Conservation (phyloP, 495 filamentous ascomycete genomes). For the Podospora pseudopauciseta region DNA sequence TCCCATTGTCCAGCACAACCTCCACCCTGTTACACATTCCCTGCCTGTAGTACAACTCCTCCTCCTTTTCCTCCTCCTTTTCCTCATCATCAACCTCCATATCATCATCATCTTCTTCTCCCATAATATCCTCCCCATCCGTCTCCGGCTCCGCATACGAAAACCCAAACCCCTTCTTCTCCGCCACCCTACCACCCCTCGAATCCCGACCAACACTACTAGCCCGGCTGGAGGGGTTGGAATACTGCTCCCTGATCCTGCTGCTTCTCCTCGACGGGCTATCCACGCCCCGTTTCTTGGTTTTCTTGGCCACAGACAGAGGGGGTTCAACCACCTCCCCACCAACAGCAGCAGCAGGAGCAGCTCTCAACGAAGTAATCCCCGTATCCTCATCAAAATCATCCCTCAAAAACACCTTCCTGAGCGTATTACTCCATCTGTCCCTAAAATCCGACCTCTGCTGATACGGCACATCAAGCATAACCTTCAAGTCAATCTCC, state of each 20-base stretch:
- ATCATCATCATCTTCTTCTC: background rate
- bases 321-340: too few species aligned
- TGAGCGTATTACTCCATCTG: constrained; percentile 63
- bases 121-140: constrained; percentile 27
- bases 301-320: background rate
- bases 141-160: constrained; percentile 36
- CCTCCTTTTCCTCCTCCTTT: background rate
- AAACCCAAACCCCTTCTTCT: constrained; percentile 7
- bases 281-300: background rate
- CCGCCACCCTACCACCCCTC: constrained; percentile 5
- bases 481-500: constrained; percentile 63
- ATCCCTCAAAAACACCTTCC: constrained; percentile 60
- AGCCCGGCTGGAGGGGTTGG: constrained; percentile 22
- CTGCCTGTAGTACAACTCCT: constrained; percentile 48
- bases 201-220: constrained; percentile 24
- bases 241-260: constrained; percentile 21
- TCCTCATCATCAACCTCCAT: background rate
- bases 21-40: constrained; percentile 79
- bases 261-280: constrained; percentile 25
- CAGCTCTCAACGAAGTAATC: background rate
- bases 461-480: constrained; percentile 72
- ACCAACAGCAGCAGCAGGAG: background rate
- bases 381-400: background rate
- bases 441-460: constrained; percentile 70
- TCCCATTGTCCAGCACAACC: constrained; percentile 77